Evolutionary conservation across 257 asterid species (phyloP).

Genomic region (Scutellaria galericulata): DNA sequence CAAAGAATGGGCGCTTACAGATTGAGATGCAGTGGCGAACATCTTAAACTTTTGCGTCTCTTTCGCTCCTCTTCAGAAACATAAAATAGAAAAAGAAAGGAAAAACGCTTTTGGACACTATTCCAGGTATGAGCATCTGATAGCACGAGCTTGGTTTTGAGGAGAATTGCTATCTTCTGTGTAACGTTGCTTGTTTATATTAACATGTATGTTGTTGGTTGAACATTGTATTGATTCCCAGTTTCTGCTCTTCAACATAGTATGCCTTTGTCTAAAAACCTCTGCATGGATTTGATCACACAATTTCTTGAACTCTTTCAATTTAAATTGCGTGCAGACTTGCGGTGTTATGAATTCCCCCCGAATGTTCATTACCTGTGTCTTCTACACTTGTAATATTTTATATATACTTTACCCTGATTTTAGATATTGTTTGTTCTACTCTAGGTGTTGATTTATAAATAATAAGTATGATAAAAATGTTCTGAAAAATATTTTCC

Average conservation of each 20-base stretch:
- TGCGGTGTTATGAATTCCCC: no score
- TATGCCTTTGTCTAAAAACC: not conserved
- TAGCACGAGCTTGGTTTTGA: conserved; percentile 24
- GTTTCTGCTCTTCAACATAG: conserved; percentile 12
- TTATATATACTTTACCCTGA: no score
- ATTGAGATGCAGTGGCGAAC: conserved; percentile 72
- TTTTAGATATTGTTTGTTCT: no score
- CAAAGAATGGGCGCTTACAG: conserved; percentile 62
- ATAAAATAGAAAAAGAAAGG: not conserved
- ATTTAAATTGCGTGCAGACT: no score
- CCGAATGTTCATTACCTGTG: no score
- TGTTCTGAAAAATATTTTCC: no score
- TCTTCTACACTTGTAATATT: no score
- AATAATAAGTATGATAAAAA: no score
- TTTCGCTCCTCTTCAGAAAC: conserved; percentile 1
- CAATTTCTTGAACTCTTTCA: not conserved
- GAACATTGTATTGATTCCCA: conserved; percentile 24
- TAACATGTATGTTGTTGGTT: conserved; percentile 22
- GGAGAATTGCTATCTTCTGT: conserved; percentile 13
- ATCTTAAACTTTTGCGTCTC: conserved; percentile 37
- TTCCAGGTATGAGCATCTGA: conserved; percentile 26
- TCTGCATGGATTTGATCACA: conserved; percentile 9
- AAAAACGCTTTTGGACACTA: not conserved
- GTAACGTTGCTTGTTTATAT: conserved; percentile 35
- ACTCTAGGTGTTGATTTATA: no score